A percentile compares a stretch with the other conserved stretches of the same genome.
These are phyloP conservation scores for Omphalea diandra DNA, from an alignment of 441 rosid genomes.

Conservation along the genomic window DNA sequence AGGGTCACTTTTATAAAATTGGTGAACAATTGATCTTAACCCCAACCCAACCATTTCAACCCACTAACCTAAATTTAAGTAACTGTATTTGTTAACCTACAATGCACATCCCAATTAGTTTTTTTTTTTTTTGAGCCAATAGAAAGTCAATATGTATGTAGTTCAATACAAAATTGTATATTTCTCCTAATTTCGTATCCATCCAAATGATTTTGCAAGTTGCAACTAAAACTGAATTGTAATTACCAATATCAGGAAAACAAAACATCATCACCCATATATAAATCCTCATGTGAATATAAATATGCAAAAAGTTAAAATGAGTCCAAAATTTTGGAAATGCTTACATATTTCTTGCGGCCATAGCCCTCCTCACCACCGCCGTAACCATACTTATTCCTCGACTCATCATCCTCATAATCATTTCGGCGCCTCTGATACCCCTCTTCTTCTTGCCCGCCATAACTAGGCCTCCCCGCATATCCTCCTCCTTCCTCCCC, in stretches of 20 bases:
- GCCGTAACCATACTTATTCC: constrained; percentile 23
- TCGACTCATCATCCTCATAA: constrained; percentile 23
- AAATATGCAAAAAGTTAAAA: neutral
- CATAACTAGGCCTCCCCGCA: too few relatives aligned
- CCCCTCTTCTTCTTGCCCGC: too few relatives aligned
- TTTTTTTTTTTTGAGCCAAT: neutral
- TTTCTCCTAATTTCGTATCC: too few relatives aligned
- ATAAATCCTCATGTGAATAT: neutral
- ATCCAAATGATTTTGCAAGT: too few relatives aligned
- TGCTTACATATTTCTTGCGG: constrained; percentile 60
- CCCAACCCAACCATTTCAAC: neutral
- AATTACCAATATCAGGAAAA: neutral
- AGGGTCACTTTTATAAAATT: neutral
- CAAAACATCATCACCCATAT: neutral
- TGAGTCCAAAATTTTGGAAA: neutral
- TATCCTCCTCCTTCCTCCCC: constrained; percentile 20
- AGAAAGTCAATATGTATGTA: too few relatives aligned
- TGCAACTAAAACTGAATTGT: constrained; percentile 1
- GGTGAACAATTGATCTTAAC: neutral
- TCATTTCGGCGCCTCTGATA: too few relatives aligned
- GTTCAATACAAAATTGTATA: neutral
- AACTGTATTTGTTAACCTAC: neutral
- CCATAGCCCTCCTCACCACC: constrained; percentile 55
- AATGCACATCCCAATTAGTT: too few relatives aligned
- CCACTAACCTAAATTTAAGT: too few relatives aligned